phyloP scores from a whole-genome alignment of 306 rosid genomes.

The Prunus campanulata region DNA sequence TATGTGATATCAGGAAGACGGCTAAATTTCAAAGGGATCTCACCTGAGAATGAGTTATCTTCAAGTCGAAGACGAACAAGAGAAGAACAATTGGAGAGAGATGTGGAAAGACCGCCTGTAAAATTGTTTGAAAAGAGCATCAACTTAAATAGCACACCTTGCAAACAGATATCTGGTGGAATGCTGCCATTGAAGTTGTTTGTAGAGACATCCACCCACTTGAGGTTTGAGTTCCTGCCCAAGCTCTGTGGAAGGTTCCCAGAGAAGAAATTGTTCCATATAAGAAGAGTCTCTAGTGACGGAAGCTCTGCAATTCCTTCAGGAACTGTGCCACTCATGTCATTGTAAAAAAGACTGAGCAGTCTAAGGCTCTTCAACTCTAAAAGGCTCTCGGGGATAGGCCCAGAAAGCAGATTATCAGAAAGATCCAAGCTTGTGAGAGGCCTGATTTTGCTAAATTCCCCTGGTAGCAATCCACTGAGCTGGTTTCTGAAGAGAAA shows the following conservation, averaged over 20 bases:
- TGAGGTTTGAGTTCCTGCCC: constrained; percentile 74
- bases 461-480: constrained; percentile 63
- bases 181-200: constrained; percentile 66
- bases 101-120: constrained; percentile 50
- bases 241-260: constrained; percentile 68
- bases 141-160: constrained; percentile 53
- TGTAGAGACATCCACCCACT: constrained; percentile 82
- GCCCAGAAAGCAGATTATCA: constrained; percentile 71
- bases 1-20: constrained; percentile 59
- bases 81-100: constrained; percentile 76
- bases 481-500: constrained; percentile 83
- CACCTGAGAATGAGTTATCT: constrained; percentile 70
- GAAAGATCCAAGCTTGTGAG: constrained; percentile 79
- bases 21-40: constrained; percentile 59
- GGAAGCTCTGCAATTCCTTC: constrained; percentile 68
- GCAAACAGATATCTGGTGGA: constrained; percentile 65
- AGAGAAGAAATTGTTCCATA: constrained; percentile 75
- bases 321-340: constrained; percentile 74
- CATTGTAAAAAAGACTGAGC: constrained; percentile 81
- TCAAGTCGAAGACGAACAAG: constrained; percentile 88
- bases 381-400: constrained; percentile 72
- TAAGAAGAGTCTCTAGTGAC: constrained; percentile 77
- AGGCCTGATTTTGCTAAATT: constrained; percentile 45
- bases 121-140: constrained; percentile 85
- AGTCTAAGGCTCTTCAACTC: constrained; percentile 63